Evolutionary conservation across 2,329 filamentous ascomycete species (phyloP), one percentile per base, ranked within the genome.

Genomic region (Aspergillus oerlinghausenensis): DNA sequence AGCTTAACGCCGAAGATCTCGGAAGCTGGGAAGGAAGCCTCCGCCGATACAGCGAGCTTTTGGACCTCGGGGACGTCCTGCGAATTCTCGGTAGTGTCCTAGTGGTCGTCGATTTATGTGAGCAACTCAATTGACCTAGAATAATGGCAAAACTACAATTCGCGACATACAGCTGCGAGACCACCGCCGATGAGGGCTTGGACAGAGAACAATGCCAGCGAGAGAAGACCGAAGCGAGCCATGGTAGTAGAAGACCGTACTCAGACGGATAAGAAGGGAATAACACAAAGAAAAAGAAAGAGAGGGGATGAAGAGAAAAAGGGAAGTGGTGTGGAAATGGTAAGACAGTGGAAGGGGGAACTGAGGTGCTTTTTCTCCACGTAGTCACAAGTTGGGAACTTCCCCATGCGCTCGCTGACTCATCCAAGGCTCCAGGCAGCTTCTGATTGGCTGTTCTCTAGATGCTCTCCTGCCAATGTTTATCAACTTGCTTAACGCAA

Each of bases 1-100:
- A 97, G 86, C 84, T 96, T 96, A 67, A 97, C 86, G 68, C 93
- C 94, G 67, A 97, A 94, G 76, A 96, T 87, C 79, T 95, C 90
- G 57, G 83, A 79, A 62, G 84, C 75, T 29, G 85, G 85, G 75
- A 88, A 88, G 35, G 80, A 79, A 56, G 84, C 79, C 52, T 79
- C 77, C 61, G 84, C 78, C 54, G 77, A 75, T 63, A 87, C 80
- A 56, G 79, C 79, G 58, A 85, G 72, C 59, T 77, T 81, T 63
- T 79, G 87, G 73, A 70, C 88, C 80, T 76, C 84, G 77, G 79
- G 86, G 77, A 79, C 85, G 58, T 87, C 82, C 63, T 82, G 81
- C 66, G 88, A 77, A 54, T 86, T 83, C 73, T 89, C 86, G 61
- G 85, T 84, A 67, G 88, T 74, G 63, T 83, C 77, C 67, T 79